Base-by-base conservation (phyloP, 345 rosid genomes). In the Bruguiera gymnorhiza region DNA sequence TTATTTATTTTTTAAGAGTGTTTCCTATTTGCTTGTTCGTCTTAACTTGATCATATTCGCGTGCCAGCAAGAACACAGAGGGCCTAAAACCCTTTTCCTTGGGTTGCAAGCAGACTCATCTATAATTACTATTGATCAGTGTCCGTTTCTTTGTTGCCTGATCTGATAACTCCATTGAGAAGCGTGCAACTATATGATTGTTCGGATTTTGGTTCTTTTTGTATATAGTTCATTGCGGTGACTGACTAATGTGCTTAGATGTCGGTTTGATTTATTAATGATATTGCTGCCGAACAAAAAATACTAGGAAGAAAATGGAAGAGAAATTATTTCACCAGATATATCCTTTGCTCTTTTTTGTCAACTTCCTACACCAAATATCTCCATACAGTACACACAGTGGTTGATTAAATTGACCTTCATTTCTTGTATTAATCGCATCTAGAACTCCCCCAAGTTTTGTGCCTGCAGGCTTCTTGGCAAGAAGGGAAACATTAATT, bases 381-480 rank as follows among this genome's bases (percentile, higher is more conserved):
- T 43, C 18, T 8, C 30, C 30, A 23, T 55, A 8, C 15, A 10
- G 4, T 43, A 43, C 4, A 6, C 8, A 6, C 36, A 6, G 48
- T 37, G 13, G 2, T 37, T 4, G 10, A 43, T 43, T 43, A 43
- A 43, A 43, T 43, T 43, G 16, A 43, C 48, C 48, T 11, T 43
- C 0, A 43, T 43, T 43, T 11, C 16, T 11, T 43, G 15, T 43
- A 43, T 43, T 43, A 43, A 43, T 43, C 15, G 48, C 75, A 69
- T 39, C 52, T 67, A 57, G 43, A 56, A 18, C 20, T 27, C 2
- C n/a, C 59, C 23, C 8, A 34, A 62, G 32, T 24, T 15, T 31
- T 69, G 56, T 71, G 75, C 53, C 68, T 39, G 48, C 63, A 58
- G 78, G 72, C 65, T 37, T 73, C 70, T 82, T 69, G 71, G 75